Base-by-base conservation (phyloP, 2,329 filamentous ascomycete genomes). In the Piedraia hortae region DNA sequence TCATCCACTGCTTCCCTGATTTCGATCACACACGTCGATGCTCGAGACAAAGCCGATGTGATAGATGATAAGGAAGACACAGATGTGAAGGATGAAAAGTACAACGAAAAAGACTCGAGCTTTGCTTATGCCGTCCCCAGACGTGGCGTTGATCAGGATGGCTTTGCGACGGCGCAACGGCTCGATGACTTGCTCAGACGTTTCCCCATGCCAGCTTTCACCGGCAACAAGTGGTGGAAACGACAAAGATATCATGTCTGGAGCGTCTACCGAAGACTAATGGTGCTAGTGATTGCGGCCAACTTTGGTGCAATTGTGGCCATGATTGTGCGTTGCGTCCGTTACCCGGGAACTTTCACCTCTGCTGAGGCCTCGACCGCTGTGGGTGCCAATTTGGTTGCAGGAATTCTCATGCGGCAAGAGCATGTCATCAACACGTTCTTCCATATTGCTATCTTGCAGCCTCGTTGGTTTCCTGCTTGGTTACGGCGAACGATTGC, bases 391-490 rank as follows among this genome's bases (percentile, higher is more conserved):
- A 45, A 46, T 20, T 29, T 51, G 13, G 31, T 39, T 10, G 28
- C 42, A 4, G 37, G 39, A 8, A 30, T 44, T 3, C 21, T 48
- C 7, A 37, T 46, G 21, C 39, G 47, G 5, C 45, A 49, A 16
- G 45, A 49, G 24, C 39, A 47, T 25, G 32, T 43, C 10, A 38
- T 50, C 32, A 51, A 51, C 24, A 7, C 40, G 4, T 26, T 49
- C 16, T 50, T 44, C 28, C 35, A 35, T 5, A 21, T 41, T 4
- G 38, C 29, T 16, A 40, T 39, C 27, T 24, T 27, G 3, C 29
- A 47, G 4, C 45, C 46, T 6, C 34, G 31, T 7, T 36, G 32
- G 8, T 32, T 35, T 12, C 44, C 47, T 6, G 30, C 48, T 8
- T 19, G 28, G 5, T 31, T 48, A 12, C 43, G 47, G 3, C 33